A percentile compares a stretch with the other conserved stretches of the same genome.
These are phyloP conservation scores for Davidsoniella eucalypti DNA, from an alignment of 2,329 filamentous ascomycete species.

Conservation along the genomic window DNA sequence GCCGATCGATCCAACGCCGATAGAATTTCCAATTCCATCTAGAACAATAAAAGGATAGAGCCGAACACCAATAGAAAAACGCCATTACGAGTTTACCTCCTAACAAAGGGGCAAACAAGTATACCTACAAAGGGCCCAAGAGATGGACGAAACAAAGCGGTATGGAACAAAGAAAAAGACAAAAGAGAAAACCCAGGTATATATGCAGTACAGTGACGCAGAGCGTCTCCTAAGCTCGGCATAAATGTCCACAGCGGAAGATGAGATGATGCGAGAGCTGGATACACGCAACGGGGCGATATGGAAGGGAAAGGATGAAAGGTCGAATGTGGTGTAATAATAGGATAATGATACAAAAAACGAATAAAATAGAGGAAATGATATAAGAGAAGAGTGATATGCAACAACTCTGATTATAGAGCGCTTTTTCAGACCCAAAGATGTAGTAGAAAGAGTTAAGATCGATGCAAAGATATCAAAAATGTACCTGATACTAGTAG, in stretches of 20 bases:
- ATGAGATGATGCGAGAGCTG: background rate
- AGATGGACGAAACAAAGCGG: background rate
- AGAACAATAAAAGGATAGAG: background rate
- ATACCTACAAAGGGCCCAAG: background rate
- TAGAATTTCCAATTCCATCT: too few relatives aligned
- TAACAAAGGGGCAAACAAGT: background rate
- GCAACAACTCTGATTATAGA: background rate
- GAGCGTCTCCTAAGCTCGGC: background rate
- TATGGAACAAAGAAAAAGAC: background rate
- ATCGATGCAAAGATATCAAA: background rate
- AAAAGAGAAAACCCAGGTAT: constrained; percentile 1
- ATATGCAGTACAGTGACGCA: constrained; percentile 2
- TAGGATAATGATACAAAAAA: constrained; percentile 1
- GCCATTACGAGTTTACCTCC: background rate
- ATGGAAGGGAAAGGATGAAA: background rate
- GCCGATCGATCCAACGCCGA: too few relatives aligned
- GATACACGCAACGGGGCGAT: constrained; percentile 1
- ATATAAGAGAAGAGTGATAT: background rate
- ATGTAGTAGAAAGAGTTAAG: background rate
- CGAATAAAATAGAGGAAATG: background rate
- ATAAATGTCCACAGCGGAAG: too few relatives aligned
- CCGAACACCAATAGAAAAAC: background rate
- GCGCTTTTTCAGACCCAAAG: background rate
- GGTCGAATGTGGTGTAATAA: too few relatives aligned
- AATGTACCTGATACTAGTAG: background rate